phyloP scores from a whole-genome alignment of 805 yeast genomes.

The Candida maltosa region DNA sequence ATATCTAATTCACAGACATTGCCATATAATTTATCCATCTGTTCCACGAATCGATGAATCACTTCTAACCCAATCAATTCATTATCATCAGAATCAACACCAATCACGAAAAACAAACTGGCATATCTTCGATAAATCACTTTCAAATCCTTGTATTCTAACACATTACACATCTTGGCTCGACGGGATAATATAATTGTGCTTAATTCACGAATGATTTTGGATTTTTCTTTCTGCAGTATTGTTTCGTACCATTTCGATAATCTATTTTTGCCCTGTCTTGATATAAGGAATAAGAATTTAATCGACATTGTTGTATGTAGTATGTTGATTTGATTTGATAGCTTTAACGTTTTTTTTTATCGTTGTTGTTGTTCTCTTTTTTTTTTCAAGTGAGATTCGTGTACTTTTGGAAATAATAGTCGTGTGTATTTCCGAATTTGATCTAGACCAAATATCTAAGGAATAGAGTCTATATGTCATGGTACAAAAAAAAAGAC shows the following conservation, averaged over 20 bases:
- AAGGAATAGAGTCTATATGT: too few relatives aligned
- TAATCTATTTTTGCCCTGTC: slow-evolving; percentile 93
- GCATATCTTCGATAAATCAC: slow-evolving; percentile 92
- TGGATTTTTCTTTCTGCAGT: slow-evolving; percentile 80
- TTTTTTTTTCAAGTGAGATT: too few relatives aligned
- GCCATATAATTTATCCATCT: slow-evolving; percentile 93
- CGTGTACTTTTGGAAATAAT: too few relatives aligned
- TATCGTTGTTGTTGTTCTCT: neutral
- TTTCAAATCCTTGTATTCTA: slow-evolving; percentile 82
- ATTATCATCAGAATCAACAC: slow-evolving; percentile 79
- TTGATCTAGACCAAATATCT: too few relatives aligned
- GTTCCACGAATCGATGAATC: slow-evolving; percentile 91
- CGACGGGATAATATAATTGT: slow-evolving; percentile 81
- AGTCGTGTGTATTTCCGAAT: too few relatives aligned
- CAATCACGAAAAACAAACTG: slow-evolving; percentile 84
- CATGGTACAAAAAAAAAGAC: too few relatives aligned
- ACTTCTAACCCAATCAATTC: slow-evolving; percentile 83
- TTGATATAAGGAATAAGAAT: slow-evolving; percentile 76
- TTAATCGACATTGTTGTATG: slow-evolving; percentile 60
- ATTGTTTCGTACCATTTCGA: slow-evolving; percentile 90
- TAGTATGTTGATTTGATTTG: neutral
- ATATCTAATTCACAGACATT: slow-evolving; percentile 96
- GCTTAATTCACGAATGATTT: slow-evolving; percentile 80
- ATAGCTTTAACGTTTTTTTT: neutral
- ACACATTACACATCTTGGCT: slow-evolving; percentile 92